Percentiles rank a stretch among this genome's conserved stretches.
phyloP scores from a whole-genome alignment of 2,329 filamentous ascomycete species.

The Fulvia fulva region DNA sequence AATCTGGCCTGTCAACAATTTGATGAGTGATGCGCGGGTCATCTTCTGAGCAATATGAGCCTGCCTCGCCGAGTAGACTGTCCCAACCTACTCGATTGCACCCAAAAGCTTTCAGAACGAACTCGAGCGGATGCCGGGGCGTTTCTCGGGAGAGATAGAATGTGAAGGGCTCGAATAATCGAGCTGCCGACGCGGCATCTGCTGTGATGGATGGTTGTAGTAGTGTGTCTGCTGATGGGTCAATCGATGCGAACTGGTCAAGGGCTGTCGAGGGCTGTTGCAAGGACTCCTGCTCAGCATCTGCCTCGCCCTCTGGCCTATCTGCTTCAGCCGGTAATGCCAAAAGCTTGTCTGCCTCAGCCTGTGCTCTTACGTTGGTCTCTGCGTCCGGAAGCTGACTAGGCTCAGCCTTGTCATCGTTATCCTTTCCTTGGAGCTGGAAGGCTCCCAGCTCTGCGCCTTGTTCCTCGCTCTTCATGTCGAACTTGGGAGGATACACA shows the following conservation, averaged over 20 bases:
- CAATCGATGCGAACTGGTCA: slow-evolving; percentile 86
- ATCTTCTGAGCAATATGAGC: slow-evolving; percentile 84
- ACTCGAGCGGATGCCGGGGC: slow-evolving; percentile 83
- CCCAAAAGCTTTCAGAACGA: slow-evolving; percentile 87
- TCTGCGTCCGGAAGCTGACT: slow-evolving; percentile 27
- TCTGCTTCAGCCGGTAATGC: slow-evolving; percentile 34
- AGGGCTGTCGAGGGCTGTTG: slow-evolving; percentile 49
- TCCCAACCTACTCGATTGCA: slow-evolving; percentile 98
- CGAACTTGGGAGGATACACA: slow-evolving; percentile 94
- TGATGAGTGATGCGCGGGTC: slow-evolving; percentile 93
- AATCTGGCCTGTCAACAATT: slow-evolving; percentile 82
- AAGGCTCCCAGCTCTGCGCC: slow-evolving; percentile 89
- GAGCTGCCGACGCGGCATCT: slow-evolving; percentile 59
- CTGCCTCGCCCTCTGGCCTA: slow-evolving; percentile 9
- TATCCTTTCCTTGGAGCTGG: slow-evolving; percentile 73
- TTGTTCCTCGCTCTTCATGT: slow-evolving; percentile 78
- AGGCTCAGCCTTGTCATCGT: slow-evolving; percentile 34
- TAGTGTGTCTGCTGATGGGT: slow-evolving; percentile 78
- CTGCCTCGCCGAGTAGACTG: slow-evolving; percentile 72
- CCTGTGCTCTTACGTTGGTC: slow-evolving; percentile 43
- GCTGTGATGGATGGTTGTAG: slow-evolving; percentile 66
- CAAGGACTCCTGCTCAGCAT: slow-evolving; percentile 8
- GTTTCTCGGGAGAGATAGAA: slow-evolving; percentile 93
- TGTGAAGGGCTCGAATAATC: slow-evolving; percentile 83
- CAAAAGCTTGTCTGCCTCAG: slow-evolving; percentile 45